Evolutionary conservation across 768 basidiomycete genomes (phyloP).

Genomic region (Mycena olivaceomarginata): DNA sequence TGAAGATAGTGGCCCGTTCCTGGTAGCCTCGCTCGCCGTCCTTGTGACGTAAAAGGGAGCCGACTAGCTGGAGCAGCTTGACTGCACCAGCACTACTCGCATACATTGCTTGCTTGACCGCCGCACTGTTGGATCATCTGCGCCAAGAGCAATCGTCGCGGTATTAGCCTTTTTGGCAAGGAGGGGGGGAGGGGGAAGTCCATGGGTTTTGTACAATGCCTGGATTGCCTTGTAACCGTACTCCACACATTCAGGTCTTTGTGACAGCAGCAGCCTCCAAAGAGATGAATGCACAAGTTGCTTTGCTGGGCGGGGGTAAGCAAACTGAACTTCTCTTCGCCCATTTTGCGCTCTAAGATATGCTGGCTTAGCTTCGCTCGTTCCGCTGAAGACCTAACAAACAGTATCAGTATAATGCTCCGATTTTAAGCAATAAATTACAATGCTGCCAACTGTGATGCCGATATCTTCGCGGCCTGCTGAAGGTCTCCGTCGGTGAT

Average conservation of each 20-base stretch:
- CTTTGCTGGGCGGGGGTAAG: no score
- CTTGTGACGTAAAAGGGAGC: constrained; percentile 51
- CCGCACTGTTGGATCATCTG: constrained; percentile 30
- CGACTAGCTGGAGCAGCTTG: constrained; percentile 48
- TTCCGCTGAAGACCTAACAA: no score
- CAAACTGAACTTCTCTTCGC: no score
- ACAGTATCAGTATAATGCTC: constrained; percentile 45
- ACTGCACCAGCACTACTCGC: constrained; percentile 11
- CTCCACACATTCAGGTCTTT: no score
- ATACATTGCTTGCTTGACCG: neutral
- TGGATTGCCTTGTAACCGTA: no score
- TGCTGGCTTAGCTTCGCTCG: no score
- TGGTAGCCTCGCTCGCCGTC: constrained; percentile 19
- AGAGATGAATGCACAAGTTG: constrained; percentile 27
- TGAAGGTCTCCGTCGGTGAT: neutral
- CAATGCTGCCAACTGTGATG: neutral
- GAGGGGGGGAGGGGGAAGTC: no score
- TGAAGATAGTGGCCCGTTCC: constrained; percentile 38
- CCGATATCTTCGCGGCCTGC: neutral
- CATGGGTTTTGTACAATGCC: no score
- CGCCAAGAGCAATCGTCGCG: neutral
- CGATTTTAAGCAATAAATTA: constrained; percentile 15
- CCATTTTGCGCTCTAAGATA: no score
- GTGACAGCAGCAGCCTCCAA: no score
- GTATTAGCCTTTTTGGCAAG: no score